Conservation (phyloP, 2,329 filamentous ascomycete genomes). For the Neurospora sp. region DNA sequence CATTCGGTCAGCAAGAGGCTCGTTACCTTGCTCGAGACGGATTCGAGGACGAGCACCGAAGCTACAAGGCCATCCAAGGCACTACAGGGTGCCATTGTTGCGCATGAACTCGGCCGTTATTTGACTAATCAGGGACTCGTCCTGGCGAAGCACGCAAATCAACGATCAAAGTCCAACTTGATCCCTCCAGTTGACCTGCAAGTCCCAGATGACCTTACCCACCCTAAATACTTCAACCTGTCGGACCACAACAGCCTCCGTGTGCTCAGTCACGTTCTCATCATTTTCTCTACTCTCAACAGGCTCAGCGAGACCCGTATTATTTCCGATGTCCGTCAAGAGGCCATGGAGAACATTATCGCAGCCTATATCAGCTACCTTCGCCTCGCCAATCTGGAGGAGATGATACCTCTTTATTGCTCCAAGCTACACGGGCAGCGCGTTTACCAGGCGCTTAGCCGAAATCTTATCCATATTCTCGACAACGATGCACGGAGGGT, state of each 20-base stretch:
- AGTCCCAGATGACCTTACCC: constrained; percentile 23
- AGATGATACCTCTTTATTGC: constrained; percentile 80
- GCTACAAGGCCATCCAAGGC: constrained; percentile 35
- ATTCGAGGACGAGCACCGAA: constrained; percentile 46
- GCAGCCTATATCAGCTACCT: constrained; percentile 75
- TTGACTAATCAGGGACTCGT: constrained; percentile 49
- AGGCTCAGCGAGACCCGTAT: constrained; percentile 31
- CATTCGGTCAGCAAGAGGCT: constrained; percentile 45
- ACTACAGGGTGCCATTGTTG: constrained; percentile 66
- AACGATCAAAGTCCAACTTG: constrained; percentile 30
- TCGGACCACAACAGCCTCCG: constrained; percentile 56
- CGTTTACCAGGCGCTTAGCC: constrained; percentile 61
- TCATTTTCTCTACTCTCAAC: constrained; percentile 58
- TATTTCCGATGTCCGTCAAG: constrained; percentile 23
- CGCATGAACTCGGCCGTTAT: constrained; percentile 48
- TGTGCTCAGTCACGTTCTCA: constrained; percentile 56
- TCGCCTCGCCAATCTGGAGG: constrained; percentile 59
- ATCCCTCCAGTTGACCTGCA: constrained; percentile 25
- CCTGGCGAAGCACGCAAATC: constrained; percentile 39
- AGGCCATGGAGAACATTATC: constrained; percentile 63
- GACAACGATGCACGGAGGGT: constrained; percentile 54
- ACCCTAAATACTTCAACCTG: constrained; percentile 41
- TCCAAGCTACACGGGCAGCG: constrained; percentile 60
- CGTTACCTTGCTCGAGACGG: constrained; percentile 49
- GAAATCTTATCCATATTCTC: constrained; percentile 65